Conservation (phyloP, 768 basidiomycete genomes). For the Cytidiella melzeri region DNA sequence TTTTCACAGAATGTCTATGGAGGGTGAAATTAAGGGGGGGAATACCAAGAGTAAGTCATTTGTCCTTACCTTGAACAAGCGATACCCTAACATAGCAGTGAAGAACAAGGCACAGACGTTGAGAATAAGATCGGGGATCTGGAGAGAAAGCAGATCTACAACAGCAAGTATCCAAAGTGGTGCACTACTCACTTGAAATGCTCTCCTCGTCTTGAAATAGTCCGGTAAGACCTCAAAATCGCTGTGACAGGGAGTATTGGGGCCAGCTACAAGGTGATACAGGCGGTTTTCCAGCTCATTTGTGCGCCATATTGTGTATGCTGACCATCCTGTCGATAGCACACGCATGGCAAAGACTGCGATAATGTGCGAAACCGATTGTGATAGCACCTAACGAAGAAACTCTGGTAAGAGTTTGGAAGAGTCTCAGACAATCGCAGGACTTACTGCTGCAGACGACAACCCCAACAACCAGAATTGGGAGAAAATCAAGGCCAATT, state of each 20-base stretch:
- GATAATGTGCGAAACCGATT: constrained; percentile 52
- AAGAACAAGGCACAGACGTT: constrained; percentile 38
- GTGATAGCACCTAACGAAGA: constrained; percentile 22
- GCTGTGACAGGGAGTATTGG: constrained; percentile 42
- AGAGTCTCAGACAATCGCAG: background rate
- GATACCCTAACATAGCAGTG: constrained; percentile 38
- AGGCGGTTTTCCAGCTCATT: constrained; percentile 29
- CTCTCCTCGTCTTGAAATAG: constrained; percentile 37
- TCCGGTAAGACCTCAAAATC: constrained; percentile 33
- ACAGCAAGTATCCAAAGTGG: background rate
- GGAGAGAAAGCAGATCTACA: background rate
- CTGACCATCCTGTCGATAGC: constrained; percentile 43
- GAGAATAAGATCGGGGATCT: constrained; percentile 47
- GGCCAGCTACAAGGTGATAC: constrained; percentile 30
- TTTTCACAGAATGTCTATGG: constrained; percentile 32
- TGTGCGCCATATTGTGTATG: constrained; percentile 45
- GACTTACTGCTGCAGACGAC: constrained; percentile 35
- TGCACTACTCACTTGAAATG: constrained; percentile 35
- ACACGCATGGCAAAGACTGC: constrained; percentile 43
- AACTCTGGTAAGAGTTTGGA: background rate
- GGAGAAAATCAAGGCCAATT: constrained; percentile 38
- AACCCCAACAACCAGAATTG: constrained; percentile 53
- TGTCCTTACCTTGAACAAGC: constrained; percentile 34
- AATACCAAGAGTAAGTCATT: background rate
- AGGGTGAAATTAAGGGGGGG: background rate